phyloP scores from a whole-genome alignment of 495 filamentous ascomycete genomes.

The Annulohypoxylon moriforme region DNA sequence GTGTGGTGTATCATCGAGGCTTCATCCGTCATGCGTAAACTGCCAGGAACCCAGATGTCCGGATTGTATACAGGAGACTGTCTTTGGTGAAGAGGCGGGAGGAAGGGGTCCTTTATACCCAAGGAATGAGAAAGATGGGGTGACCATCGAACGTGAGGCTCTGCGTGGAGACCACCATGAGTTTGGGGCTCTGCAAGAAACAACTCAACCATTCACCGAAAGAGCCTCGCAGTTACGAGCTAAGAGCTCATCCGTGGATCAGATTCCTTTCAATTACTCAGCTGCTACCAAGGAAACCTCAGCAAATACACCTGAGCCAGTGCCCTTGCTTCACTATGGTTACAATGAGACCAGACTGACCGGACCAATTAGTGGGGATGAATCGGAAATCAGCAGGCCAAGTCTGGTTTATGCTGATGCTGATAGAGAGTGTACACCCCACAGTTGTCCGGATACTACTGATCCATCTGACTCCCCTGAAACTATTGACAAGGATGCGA shows the following conservation, averaged over 20 bases:
- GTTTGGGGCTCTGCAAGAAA: slow-evolving; percentile 13
- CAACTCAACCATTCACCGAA: background rate
- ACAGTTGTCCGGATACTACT: background rate
- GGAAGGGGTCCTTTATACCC: slow-evolving; percentile 12
- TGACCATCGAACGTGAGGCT: background rate
- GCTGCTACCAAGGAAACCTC: background rate
- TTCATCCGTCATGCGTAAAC: background rate
- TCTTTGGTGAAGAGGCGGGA: background rate
- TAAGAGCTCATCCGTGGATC: background rate
- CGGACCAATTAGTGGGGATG: background rate
- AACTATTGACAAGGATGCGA: background rate
- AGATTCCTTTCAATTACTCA: background rate
- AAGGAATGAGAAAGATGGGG: background rate
- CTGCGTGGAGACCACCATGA: background rate
- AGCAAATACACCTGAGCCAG: background rate
- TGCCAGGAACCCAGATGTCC: too few relatives aligned
- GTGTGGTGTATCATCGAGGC: slow-evolving; percentile 6
- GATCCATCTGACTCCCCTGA: background rate
- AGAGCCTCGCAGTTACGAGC: slow-evolving; percentile 18
- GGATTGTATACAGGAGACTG: too few relatives aligned
- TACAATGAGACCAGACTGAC: background rate
- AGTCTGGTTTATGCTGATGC: background rate
- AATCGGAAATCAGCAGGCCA: background rate
- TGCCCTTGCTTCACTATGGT: background rate
- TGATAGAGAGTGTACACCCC: slow-evolving; percentile 19